A percentile compares a stretch with the other conserved stretches of the same genome.
Evolutionary conservation across 106 monocot species (phyloP).

Genomic region (Iris macrosiphon): DNA sequence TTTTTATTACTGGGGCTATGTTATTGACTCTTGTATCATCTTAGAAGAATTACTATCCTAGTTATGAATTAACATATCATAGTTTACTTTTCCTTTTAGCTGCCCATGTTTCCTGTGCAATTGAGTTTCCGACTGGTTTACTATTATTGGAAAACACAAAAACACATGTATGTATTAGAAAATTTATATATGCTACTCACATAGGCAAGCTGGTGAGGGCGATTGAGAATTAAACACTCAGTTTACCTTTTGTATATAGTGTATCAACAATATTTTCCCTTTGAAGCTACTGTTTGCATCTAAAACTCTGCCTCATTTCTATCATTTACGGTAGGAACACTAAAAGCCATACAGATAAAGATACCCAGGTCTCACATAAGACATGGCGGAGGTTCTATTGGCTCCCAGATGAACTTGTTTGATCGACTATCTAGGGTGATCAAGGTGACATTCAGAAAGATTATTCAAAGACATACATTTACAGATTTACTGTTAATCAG

Average conservation of each 20-base stretch:
- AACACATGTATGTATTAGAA: no score
- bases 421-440: slow-evolving; percentile 76
- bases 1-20: background rate
- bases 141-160: no score
- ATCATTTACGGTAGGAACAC: slow-evolving; percentile 22
- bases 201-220: no score
- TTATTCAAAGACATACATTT: background rate
- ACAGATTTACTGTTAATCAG: background rate
- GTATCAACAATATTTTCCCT: no score
- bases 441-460: slow-evolving; percentile 40
- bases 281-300: background rate
- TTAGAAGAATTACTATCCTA: background rate
- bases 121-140: background rate
- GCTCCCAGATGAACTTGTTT: slow-evolving; percentile 80
- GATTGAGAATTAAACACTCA: no score
- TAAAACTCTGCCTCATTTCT: background rate
- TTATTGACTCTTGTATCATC: background rate
- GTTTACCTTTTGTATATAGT: no score
- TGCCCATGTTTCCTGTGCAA: background rate
- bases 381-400: slow-evolving; percentile 44
- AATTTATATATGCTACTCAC: no score
- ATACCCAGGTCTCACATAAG: slow-evolving; percentile 27
- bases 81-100: background rate
- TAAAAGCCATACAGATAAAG: slow-evolving; percentile 32
- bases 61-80: background rate